Evolutionary conservation across 2,329 filamentous ascomycete genomes (phyloP), one percentile per base, ranked within the genome.

Genomic region (Penicillium paneum): DNA sequence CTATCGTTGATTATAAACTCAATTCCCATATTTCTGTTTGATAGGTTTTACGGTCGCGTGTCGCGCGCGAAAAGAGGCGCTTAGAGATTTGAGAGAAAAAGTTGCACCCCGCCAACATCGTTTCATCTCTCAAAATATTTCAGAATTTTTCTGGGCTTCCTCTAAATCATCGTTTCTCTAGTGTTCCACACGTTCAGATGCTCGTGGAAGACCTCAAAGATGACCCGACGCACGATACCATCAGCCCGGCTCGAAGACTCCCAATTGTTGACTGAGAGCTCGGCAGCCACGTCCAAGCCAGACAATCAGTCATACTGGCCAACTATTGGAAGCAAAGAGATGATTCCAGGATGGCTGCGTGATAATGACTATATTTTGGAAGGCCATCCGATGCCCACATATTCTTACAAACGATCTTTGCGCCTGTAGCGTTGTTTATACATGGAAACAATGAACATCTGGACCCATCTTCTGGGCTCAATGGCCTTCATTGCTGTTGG

Each of bases 321-420:
- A 13, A 21, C n/a, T 19, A 58, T 66, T 46, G 62, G 42, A 21
- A 62, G 45, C 17, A 66, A 65, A 61, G 54, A 64, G 28, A 42
- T 49, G 29, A 64, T 67, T 17, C 62, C 64, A 15, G 44, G 36
- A 56, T 67, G 63, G 63, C 61, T 66, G 0, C 61, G 62, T 19
- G 64, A 67, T 38, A 67, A 65, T 54, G 60, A 64, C 26, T 64
- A 55, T 40, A 61, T 64, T 32, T 26, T 64, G 39, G 44, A 51
- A n/a, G 57, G 61, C 13, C 64, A 67, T 45, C 65, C 62, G 10
- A 67, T 67, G 59, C 63, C 65, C 11, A 66, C 63, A 24, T 64
- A 63, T 51, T 67, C 59, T 8, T 65, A 67, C 45, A 36, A 35
- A 26, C 58, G 55, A 32, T 65, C 57, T 8, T 50, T 68, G 15